phyloP scores from a whole-genome alignment of 805 yeast genomes.

The Wickerhamiella sorbophila region DNA sequence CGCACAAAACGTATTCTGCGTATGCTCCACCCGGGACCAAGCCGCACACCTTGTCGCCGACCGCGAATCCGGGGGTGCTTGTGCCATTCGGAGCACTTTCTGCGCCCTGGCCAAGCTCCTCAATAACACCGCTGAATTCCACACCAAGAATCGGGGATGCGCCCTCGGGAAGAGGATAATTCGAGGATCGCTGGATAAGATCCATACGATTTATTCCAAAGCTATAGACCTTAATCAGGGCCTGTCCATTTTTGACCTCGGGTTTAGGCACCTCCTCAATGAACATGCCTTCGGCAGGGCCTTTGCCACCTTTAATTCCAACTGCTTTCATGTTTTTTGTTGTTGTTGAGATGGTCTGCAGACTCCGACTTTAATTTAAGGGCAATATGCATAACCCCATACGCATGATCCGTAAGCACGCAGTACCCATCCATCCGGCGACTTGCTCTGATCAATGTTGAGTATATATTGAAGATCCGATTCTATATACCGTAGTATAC shows the following conservation, averaged over 20 bases:
- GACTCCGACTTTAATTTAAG: too few species aligned
- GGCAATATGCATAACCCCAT: too few species aligned
- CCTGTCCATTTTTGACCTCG: conserved; percentile 14
- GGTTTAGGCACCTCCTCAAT: conserved; percentile 17
- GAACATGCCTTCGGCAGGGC: conserved; percentile 19
- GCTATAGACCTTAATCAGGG: conserved; percentile 22
- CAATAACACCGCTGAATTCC: conserved; percentile 26
- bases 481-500: too few species aligned
- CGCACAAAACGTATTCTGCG: conserved; percentile 25
- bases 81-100: conserved; percentile 5
- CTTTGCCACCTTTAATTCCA: conserved; percentile 17
- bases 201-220: conserved; percentile 28
- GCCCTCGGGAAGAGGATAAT: conserved; percentile 23
- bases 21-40: conserved; percentile 27
- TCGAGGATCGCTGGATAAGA: conserved; percentile 20
- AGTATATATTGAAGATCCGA: conserved; percentile 1
- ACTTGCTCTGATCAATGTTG: too few species aligned
- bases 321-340: conserved; percentile 21
- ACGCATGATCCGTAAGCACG: background rate
- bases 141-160: conserved; percentile 25
- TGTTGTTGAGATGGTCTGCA: background rate
- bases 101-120: conserved; percentile 6
- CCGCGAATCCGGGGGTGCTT: conserved; percentile 13
- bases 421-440: too few species aligned
- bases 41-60: conserved; percentile 28